Percentiles rank a stretch among this genome's conserved stretches.
These are phyloP conservation scores for Coemansia brasiliensis DNA, from an alignment of 192 early-diverging fungal genomes.

Conservation along the genomic window DNA sequence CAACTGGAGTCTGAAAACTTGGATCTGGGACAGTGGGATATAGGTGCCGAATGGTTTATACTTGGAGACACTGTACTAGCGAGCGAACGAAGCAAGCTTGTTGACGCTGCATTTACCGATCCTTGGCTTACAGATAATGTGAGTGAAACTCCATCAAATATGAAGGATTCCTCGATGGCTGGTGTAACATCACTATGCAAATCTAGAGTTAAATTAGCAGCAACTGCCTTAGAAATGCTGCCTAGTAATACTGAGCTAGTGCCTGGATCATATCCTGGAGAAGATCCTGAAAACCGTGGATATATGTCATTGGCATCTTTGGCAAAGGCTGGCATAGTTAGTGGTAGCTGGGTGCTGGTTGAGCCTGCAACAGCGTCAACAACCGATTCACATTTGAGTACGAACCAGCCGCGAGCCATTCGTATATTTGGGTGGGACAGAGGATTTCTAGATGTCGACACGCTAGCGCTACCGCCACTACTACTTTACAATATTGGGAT, in stretches of 20 bases:
- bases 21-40: slow-evolving; percentile 24
- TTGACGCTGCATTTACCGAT: slow-evolving; percentile 16
- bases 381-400: not conserved
- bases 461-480: slow-evolving; percentile 38
- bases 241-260: slow-evolving; percentile 20
- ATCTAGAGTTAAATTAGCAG: slow-evolving; percentile 9
- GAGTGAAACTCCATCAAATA: not conserved
- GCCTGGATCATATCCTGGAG: slow-evolving; percentile 16
- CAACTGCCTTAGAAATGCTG: slow-evolving; percentile 10
- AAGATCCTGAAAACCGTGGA: slow-evolving; percentile 38
- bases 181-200: not conserved
- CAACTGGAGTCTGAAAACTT: slow-evolving; percentile 4
- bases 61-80: slow-evolving; percentile 30
- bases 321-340: slow-evolving; percentile 39
- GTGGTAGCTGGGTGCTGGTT: slow-evolving; percentile 46
- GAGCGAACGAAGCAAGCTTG: slow-evolving; percentile 15
- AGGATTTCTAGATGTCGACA: not conserved
- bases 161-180: not conserved
- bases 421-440: slow-evolving; percentile 37
- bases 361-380: not conserved
- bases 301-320: slow-evolving; percentile 38
- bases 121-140: not conserved
- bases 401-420: slow-evolving; percentile 27
- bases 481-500: slow-evolving; percentile 25
- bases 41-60: slow-evolving; percentile 54